A percentile compares a stretch with the other conserved stretches of the same genome.
Evolutionary conservation across 441 rosid species (phyloP).

Genomic region (Populus hybrid): DNA sequence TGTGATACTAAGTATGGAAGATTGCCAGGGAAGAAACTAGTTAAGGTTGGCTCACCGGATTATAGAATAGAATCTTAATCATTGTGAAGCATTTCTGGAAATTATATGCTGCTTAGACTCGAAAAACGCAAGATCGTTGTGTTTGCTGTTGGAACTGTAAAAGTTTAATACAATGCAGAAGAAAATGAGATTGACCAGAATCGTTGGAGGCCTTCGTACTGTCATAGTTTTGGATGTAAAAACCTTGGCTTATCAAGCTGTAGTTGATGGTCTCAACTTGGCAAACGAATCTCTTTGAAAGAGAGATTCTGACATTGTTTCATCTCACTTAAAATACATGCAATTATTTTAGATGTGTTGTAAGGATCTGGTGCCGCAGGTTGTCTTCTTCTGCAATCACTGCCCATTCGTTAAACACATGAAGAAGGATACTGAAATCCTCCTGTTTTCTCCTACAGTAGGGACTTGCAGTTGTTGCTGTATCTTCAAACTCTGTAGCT

Average conservation of each 20-base stretch:
- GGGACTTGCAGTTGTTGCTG: slow-evolving; percentile 87
- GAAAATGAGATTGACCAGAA: not conserved
- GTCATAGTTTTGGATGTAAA: not conserved
- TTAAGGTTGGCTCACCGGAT: not conserved
- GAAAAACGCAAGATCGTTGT: not conserved
- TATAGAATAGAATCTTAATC: not conserved
- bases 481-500: slow-evolving; percentile 75
- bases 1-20: not conserved
- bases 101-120: not conserved
- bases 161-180: not conserved
- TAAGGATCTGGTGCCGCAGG: slow-evolving; percentile 37
- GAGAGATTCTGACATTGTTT: not conserved
- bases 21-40: not conserved
- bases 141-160: not conserved
- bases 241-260: not conserved
- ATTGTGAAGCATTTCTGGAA: not conserved
- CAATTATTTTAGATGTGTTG: slow-evolving; percentile 1
- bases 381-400: slow-evolving; percentile 87
- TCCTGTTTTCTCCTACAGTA: slow-evolving; percentile 43
- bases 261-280: no score
- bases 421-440: slow-evolving; percentile 50
- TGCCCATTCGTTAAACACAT: slow-evolving; percentile 92
- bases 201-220: not conserved
- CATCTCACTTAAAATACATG: not conserved
- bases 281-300: not conserved